These are phyloP conservation scores for Acanthamoeba culbertsoni DNA, from an alignment of 208 protist genomes.

Conservation along the genomic window DNA sequence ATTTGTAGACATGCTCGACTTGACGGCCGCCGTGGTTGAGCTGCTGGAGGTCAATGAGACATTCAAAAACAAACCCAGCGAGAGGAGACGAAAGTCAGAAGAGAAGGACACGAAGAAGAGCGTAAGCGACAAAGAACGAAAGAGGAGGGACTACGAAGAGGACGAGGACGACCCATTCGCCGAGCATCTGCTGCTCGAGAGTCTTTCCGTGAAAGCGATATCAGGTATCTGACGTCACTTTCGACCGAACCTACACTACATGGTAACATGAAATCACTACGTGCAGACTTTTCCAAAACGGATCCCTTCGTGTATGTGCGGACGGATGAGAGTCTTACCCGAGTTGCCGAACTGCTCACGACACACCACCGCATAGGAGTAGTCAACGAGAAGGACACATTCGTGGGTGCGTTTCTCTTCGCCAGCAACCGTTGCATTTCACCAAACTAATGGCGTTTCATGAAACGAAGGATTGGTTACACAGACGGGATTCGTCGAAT, in stretches of 20 bases:
- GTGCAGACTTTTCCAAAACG: conserved; percentile 28
- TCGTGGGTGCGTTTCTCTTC: neutral
- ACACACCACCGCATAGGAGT: neutral
- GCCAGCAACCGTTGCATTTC: neutral
- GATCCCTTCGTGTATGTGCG: neutral
- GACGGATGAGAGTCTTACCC: neutral
- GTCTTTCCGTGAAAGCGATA: neutral
- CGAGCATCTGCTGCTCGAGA: conserved; percentile 8
- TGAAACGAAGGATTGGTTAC: neutral
- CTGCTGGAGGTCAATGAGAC: conserved; percentile 1
- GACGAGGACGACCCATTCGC: conserved; percentile 5
- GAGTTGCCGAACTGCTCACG: neutral
- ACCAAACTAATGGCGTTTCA: neutral
- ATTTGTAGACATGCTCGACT: neutral
- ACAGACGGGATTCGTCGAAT: conserved; percentile 6
- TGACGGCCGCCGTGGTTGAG: conserved; percentile 2
- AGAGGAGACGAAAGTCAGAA: neutral
- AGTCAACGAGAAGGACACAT: neutral
- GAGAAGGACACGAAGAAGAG: neutral
- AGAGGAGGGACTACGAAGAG: neutral
- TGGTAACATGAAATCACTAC: neutral
- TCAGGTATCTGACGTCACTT: neutral
- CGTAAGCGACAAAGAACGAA: neutral
- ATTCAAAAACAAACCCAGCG: neutral
- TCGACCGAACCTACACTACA: too few relatives aligned